phyloP scores from a whole-genome alignment of 495 filamentous ascomycete genomes.

The Penicillium cosmopolitanum region DNA sequence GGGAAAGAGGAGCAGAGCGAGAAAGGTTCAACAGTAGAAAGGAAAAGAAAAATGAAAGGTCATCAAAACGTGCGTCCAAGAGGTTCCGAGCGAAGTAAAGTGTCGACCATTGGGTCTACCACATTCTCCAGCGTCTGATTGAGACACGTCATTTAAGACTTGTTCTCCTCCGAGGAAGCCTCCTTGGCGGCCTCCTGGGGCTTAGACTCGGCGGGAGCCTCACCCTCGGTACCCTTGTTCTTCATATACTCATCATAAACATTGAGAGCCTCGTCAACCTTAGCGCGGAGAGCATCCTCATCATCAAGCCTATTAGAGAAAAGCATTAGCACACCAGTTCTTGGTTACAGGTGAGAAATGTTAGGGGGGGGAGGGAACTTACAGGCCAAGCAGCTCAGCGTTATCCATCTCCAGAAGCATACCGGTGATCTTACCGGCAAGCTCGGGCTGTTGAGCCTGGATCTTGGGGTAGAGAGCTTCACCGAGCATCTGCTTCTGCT shows the following conservation, averaged over 20 bases:
- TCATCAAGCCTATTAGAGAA: constrained; percentile 73
- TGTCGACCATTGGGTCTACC: constrained; percentile 17
- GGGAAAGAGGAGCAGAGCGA: constrained; percentile 30
- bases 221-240: constrained; percentile 56
- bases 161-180: constrained; percentile 49
- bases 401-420: constrained; percentile 99
- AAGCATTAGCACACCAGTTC: constrained; percentile 27
- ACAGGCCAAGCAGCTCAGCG: constrained; percentile 88
- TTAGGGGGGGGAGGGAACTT: constrained; percentile 52
- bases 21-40: constrained; percentile 29
- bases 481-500: constrained; percentile 98
- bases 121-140: constrained; percentile 21
- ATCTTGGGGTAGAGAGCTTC: constrained; percentile 99
- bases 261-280: constrained; percentile 94
- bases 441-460: constrained; percentile 83
- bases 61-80: constrained; percentile 50
- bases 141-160: constrained; percentile 45
- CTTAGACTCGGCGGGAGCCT: constrained; percentile 43
- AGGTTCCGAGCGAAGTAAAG: constrained; percentile 37
- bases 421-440: constrained; percentile 99
- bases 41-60: constrained; percentile 39
- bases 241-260: constrained; percentile 99
- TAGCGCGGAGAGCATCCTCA: constrained; percentile 82
- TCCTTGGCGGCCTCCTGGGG: constrained; percentile 51
- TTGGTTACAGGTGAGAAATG: not conserved